Conservation (phyloP, 495 filamentous ascomycete genomes). For the Penicillium canariense region DNA sequence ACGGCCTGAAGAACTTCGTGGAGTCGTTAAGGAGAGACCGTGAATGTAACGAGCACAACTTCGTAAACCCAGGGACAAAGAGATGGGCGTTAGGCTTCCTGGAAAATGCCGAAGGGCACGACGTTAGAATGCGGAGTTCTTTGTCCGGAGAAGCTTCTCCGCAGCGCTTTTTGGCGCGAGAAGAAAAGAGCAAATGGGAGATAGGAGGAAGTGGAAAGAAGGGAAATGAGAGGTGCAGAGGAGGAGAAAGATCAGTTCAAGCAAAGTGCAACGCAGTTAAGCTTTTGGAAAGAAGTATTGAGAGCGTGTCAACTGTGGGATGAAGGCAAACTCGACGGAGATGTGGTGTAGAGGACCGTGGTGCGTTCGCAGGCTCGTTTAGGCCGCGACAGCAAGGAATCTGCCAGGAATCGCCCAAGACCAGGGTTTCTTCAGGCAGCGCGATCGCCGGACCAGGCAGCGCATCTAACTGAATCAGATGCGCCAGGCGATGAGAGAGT, state of each 20-base stretch:
- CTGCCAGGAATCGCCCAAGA: slow-evolving; percentile 15
- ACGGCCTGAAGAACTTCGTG: slow-evolving; percentile 38
- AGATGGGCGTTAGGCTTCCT: slow-evolving; percentile 25
- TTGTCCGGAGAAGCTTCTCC: neutral
- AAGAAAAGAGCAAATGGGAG: neutral
- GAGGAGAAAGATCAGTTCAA: too few relatives aligned
- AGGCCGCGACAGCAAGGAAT: neutral
- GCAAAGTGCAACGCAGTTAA: too few relatives aligned
- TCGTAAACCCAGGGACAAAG: slow-evolving; percentile 32
- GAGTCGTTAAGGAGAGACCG: slow-evolving; percentile 45
- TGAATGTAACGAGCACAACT: slow-evolving; percentile 35
- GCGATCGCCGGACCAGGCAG: neutral
- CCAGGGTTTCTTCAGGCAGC: slow-evolving; percentile 2
- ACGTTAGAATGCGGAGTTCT: slow-evolving; percentile 9
- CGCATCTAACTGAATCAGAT: neutral
- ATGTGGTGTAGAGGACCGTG: neutral
- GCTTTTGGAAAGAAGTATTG: neutral
- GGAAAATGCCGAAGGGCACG: neutral
- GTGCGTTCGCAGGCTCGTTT: slow-evolving; percentile 1
- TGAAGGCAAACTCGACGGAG: neutral
- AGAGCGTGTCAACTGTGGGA: neutral
- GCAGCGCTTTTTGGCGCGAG: neutral
- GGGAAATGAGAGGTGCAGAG: neutral
- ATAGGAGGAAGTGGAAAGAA: neutral
- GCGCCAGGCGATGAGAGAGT: neutral